Percentiles rank a stretch among this genome's conserved stretches.
These are phyloP conservation scores for Cystobasidium pallidum DNA, from an alignment of 1,284 basidiomycete species.

Conservation along the genomic window DNA sequence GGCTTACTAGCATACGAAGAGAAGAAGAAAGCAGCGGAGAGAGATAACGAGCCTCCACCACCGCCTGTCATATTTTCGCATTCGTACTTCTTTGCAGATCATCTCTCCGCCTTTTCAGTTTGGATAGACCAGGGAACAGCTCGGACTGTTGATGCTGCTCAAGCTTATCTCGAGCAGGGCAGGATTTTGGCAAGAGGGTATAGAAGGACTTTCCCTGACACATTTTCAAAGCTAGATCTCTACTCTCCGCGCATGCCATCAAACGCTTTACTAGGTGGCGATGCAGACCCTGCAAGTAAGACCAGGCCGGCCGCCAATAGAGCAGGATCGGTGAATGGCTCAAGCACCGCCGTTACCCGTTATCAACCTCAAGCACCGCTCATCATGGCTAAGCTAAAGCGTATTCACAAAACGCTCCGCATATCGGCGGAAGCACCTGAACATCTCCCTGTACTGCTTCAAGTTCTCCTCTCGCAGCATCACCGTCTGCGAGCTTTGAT, in stretches of 20 bases:
- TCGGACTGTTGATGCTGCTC: conserved; percentile 32
- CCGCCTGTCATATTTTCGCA: conserved; percentile 68
- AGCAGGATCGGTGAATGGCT: conserved; percentile 5
- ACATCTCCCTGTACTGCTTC: conserved; percentile 94
- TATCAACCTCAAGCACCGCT: conserved; percentile 17
- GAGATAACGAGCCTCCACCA: conserved; percentile 55
- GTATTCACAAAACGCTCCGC: conserved; percentile 35
- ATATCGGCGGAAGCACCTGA: conserved; percentile 73
- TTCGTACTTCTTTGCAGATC: conserved; percentile 94
- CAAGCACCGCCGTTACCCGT: conserved; percentile 5
- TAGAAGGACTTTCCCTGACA: conserved; percentile 18
- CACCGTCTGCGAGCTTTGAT: conserved; percentile 94
- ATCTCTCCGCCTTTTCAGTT: conserved; percentile 95
- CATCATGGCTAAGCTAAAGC: conserved; percentile 21
- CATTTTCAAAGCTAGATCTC: conserved; percentile 18
- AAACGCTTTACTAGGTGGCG: background rate
- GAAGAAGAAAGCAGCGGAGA: conserved; percentile 58
- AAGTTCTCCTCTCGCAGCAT: conserved; percentile 93
- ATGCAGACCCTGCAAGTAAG: background rate
- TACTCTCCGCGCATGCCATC: background rate
- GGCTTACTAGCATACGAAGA: conserved; percentile 73
- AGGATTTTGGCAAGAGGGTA: conserved; percentile 24
- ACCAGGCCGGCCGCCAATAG: background rate
- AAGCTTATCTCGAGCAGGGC: conserved; percentile 24
- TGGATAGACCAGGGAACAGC: conserved; percentile 86